These are phyloP conservation scores for Torulaspora delbrueckii DNA, from an alignment of 805 yeast species.

Conservation along the genomic window DNA sequence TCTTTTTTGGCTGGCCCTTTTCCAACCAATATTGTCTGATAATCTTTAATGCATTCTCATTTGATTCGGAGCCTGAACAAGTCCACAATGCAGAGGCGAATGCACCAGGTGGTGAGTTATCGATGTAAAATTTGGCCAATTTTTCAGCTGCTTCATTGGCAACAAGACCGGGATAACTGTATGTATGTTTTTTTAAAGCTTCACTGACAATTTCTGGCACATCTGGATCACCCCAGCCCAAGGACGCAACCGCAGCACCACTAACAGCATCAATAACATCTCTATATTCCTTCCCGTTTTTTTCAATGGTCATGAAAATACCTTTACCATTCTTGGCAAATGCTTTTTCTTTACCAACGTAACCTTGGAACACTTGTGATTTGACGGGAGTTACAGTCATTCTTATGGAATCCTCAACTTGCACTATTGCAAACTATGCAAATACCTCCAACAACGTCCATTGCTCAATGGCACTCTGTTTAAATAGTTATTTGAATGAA, in stretches of 20 bases:
- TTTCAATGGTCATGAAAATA: constrained; percentile 38
- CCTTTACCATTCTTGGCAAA: constrained; percentile 44
- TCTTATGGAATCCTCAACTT: background rate
- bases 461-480: too few relatives aligned
- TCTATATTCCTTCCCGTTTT: constrained; percentile 36
- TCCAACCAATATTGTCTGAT: constrained; percentile 46
- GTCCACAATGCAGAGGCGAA: constrained; percentile 44
- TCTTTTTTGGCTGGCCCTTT: constrained; percentile 39
- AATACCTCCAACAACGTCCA: too few relatives aligned
- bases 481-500: too few relatives aligned
- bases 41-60: constrained; percentile 61
- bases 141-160: constrained; percentile 41
- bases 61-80: constrained; percentile 65
- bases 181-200: constrained; percentile 37
- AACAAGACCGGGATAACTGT: constrained; percentile 35
- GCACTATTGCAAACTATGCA: background rate
- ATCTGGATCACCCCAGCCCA: constrained; percentile 42
- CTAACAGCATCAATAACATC: constrained; percentile 42
- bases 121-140: constrained; percentile 40
- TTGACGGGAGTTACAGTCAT: constrained; percentile 10
- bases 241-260: constrained; percentile 52
- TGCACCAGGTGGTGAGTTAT: constrained; percentile 38
- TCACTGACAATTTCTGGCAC: constrained; percentile 36
- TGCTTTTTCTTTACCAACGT: constrained; percentile 37
- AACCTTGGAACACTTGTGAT: constrained; percentile 43